These are phyloP conservation scores for Lotus japonicus DNA, from an alignment of 306 rosid species.

Conservation along the genomic window DNA sequence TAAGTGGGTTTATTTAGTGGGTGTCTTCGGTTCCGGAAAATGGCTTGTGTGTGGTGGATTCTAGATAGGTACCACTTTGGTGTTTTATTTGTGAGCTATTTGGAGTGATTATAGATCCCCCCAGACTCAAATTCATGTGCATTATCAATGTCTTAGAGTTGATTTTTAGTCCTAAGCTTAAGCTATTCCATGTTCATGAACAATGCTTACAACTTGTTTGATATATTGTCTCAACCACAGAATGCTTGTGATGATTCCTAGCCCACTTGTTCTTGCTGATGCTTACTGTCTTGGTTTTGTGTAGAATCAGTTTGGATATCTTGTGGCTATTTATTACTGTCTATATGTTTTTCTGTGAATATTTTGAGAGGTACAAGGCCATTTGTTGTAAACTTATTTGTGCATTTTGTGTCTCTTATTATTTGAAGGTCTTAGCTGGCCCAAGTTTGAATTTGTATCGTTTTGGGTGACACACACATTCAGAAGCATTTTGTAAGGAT, in stretches of 20 bases:
- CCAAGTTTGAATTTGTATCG: neutral
- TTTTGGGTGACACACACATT: neutral
- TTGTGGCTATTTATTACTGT: neutral
- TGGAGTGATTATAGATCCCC: too few species aligned
- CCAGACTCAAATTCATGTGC: neutral
- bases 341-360: neutral
- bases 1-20: too few species aligned
- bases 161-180: neutral
- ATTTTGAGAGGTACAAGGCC: neutral
- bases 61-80: too few species aligned
- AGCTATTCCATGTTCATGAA: neutral
- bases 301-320: neutral
- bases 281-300: neutral
- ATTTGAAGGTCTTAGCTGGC: constrained; percentile 6
- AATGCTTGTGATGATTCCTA: neutral
- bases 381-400: neutral
- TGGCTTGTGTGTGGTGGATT: too few species aligned
- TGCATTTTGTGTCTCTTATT: neutral
- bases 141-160: neutral
- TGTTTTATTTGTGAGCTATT: too few species aligned
- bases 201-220: constrained; percentile 6
- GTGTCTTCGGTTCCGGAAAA: too few species aligned
- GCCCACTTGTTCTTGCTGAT: neutral
- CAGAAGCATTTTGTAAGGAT: constrained; percentile 14
- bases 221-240: neutral